Conservation (phyloP, 2,329 filamentous ascomycete genomes). For the Emericellopsis cladophorae region DNA sequence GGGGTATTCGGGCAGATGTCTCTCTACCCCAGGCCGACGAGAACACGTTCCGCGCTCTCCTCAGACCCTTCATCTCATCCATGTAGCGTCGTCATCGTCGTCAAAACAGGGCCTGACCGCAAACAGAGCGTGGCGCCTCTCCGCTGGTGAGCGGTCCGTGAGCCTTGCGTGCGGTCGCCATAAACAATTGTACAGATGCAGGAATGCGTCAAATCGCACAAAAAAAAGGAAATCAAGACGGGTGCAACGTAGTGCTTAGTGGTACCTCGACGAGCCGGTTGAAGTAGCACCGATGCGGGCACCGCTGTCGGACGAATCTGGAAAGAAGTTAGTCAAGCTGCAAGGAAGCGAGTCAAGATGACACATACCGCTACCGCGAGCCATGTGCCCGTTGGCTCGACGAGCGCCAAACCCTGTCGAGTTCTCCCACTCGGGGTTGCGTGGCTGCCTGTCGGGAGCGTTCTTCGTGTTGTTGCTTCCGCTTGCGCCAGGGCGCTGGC, state of each 20-base stretch:
- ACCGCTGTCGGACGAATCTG: constrained; percentile 30
- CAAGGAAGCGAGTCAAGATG: too few species aligned
- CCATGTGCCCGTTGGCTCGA: constrained; percentile 47
- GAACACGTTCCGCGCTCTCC: constrained; percentile 23
- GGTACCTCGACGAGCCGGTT: constrained; percentile 21
- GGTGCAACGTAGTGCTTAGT: constrained; percentile 3
- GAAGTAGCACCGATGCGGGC: constrained; percentile 22
- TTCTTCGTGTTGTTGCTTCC: constrained; percentile 27
- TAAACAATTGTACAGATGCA: too few species aligned
- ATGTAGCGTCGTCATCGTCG: constrained; percentile 20
- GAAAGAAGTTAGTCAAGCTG: neutral
- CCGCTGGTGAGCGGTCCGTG: neutral
- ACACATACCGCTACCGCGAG: constrained; percentile 46
- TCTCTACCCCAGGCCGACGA: constrained; percentile 18
- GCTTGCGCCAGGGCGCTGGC: constrained; percentile 44
- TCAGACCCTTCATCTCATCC: constrained; percentile 7
- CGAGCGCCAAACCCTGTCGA: constrained; percentile 39
- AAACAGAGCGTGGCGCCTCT: too few species aligned
- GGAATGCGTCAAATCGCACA: too few species aligned
- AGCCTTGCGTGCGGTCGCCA: too few species aligned
- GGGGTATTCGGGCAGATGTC: constrained; percentile 13
- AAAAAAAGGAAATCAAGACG: too few species aligned
- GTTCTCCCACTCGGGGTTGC: constrained; percentile 49
- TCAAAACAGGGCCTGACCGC: constrained; percentile 9
- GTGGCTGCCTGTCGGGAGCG: constrained; percentile 49